These are phyloP conservation scores for Aspergillus ustus DNA, from an alignment of 2,329 filamentous ascomycete genomes.

Conservation along the genomic window DNA sequence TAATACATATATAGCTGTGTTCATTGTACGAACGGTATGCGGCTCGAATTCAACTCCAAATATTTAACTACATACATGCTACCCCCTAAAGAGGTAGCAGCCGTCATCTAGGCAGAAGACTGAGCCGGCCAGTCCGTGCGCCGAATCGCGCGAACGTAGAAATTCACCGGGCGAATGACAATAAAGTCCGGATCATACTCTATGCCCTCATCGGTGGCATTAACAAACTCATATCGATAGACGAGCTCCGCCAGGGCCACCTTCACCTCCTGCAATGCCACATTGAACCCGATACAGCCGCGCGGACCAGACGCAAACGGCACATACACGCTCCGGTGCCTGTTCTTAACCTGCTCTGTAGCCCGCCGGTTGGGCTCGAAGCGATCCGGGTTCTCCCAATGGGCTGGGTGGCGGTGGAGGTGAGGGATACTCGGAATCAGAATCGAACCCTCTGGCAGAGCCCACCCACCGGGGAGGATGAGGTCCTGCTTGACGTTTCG, in stretches of 20 bases:
- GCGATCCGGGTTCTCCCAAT: slow-evolving; percentile 62
- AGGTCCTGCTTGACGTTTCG: slow-evolving; percentile 61
- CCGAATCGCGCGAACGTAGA: too few relatives aligned
- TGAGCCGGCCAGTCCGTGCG: too few relatives aligned
- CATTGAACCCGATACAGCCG: slow-evolving; percentile 68
- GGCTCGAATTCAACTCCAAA: too few relatives aligned
- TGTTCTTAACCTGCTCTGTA: slow-evolving; percentile 55
- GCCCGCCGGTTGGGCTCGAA: slow-evolving; percentile 67
- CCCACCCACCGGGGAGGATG: slow-evolving; percentile 64
- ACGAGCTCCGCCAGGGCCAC: slow-evolving; percentile 60
- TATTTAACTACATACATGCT: too few relatives aligned
- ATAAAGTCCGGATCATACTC: slow-evolving; percentile 37
- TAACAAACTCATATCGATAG: slow-evolving; percentile 61
- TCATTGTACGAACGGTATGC: too few relatives aligned
- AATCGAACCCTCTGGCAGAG: slow-evolving; percentile 56
- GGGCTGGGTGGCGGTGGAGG: slow-evolving; percentile 55
- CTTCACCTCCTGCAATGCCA: slow-evolving; percentile 65
- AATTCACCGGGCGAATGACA: slow-evolving; percentile 33
- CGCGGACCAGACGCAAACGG: slow-evolving; percentile 64
- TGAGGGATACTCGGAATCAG: slow-evolving; percentile 56
- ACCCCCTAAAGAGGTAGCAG: too few relatives aligned
- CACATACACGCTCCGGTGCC: slow-evolving; percentile 58
- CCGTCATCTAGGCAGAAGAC: too few relatives aligned
- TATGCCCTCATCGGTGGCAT: slow-evolving; percentile 54
- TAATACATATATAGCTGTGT: too few relatives aligned